Base-by-base conservation (phyloP, 1,139 yeast species). In the Candida buenavistaensis region DNA sequence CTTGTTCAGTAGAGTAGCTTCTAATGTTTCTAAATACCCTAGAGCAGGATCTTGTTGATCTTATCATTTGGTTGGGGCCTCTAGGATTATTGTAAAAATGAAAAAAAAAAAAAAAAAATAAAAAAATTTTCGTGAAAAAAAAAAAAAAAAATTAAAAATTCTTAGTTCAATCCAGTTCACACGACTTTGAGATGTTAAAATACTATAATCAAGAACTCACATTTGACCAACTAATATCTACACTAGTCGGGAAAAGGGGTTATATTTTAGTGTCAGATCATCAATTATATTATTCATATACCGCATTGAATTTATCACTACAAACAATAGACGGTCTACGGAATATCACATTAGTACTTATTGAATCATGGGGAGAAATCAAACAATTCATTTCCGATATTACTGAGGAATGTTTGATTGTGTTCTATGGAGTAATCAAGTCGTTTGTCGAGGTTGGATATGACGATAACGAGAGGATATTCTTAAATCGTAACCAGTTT, bases 281-380 rank as follows among this genome's bases (percentile, higher is more conserved):
- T 2, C 26, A 32, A 12, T 19, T 40, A 11, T 41, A 35, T 23
- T 12, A 35, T 11, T 14, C 26, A 8, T 22, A 26, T 9, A n/a
- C 27, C 9, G 17, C 16, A 3, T 3, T 20, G 6, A 29, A 33
- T 4, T 25, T 28, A 11, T 14, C 40, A 6, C 32, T 37, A 2
- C 28, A 23, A 16, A 12, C n/a, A 5, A 36, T 43, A 3, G 14
- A 31, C 20, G 16, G 23, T 14, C 15, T 39, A 5, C 20, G 21
- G 11, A 33, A 36, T 4, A 24, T 35, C 20, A 12, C 33, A 14
- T 17, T 43, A 11, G 21, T 43, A 8, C 16, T 40, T 19, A 32
- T 43, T 13, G 46, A 41, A 22, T 24, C 36, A 20, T 43, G 46
- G 45, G 11, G 26, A 11, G 46, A 43, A 14, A 9, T 43, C 6